phyloP scores from a whole-genome alignment of 2,329 filamentous ascomycete genomes.

The Ceratocystis lukuohia region DNA sequence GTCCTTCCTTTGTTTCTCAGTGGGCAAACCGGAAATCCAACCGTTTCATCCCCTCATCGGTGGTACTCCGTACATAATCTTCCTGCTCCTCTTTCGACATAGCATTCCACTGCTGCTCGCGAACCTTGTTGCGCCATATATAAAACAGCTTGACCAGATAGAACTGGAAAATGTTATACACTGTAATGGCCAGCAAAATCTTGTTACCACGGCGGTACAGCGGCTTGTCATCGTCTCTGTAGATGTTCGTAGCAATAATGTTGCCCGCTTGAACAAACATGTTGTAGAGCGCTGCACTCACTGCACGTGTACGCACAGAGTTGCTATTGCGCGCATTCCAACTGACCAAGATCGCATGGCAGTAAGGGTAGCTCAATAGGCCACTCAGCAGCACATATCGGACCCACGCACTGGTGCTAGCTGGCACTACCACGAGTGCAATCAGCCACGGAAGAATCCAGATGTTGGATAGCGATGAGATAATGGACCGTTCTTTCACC shows the following conservation, averaged over 20 bases:
- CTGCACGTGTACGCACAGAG: constrained; percentile 35
- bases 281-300: constrained; percentile 38
- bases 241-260: constrained; percentile 37
- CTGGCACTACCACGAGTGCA: constrained; percentile 30
- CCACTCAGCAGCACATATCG: constrained; percentile 29
- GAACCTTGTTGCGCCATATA: constrained; percentile 33
- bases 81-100: constrained; percentile 34
- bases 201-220: constrained; percentile 38
- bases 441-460: constrained; percentile 39
- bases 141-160: constrained; percentile 35
- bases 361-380: constrained; percentile 36
- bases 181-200: constrained; percentile 35
- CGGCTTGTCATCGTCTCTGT: constrained; percentile 41
- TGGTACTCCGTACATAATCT: constrained; percentile 36
- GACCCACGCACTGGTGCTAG: constrained; percentile 30
- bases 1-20: constrained; percentile 23
- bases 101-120: constrained; percentile 32
- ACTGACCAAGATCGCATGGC: constrained; percentile 35
- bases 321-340: constrained; percentile 38
- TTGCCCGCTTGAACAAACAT: constrained; percentile 34
- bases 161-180: constrained; percentile 35
- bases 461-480: constrained; percentile 35
- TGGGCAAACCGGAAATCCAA: constrained; percentile 42
- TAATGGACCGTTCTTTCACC: constrained; percentile 32
- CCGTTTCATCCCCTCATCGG: constrained; percentile 41